phyloP scores from a whole-genome alignment of 208 protist species.

The Naegleria lovaniensis region DNA sequence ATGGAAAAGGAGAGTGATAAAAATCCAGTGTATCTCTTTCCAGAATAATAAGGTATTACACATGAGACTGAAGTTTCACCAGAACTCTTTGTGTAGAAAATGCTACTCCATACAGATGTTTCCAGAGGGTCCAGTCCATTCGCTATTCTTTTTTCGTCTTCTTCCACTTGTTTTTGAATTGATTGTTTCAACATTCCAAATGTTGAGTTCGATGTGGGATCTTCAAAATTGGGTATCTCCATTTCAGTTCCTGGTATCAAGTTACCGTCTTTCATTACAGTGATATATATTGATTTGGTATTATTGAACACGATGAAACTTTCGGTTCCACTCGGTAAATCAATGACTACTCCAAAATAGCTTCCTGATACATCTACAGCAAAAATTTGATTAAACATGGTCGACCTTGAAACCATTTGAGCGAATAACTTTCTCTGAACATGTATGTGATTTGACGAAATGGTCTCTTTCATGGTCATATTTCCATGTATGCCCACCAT shows the following conservation, averaged over 20 bases:
- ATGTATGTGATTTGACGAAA: background rate
- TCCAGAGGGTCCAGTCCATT: background rate
- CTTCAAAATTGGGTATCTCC: background rate
- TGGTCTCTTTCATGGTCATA: background rate
- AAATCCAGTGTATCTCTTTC: background rate
- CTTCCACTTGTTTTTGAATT: background rate
- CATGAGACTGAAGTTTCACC: background rate
- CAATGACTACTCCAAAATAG: background rate
- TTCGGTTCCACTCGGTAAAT: background rate
- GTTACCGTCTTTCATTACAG: no score
- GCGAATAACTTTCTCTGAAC: background rate
- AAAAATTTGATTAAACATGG: background rate
- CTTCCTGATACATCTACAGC: background rate
- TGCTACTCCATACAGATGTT: background rate
- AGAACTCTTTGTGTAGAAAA: background rate
- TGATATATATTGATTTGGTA: background rate
- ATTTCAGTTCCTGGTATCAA: background rate
- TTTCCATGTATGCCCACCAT: background rate
- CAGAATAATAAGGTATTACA: background rate
- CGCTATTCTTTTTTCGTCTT: background rate
- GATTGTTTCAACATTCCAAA: background rate
- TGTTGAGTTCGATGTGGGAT: no score
- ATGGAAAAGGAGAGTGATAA: background rate
- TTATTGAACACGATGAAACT: background rate
- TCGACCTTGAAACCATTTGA: background rate